Conservation (phyloP, 306 rosid genomes). For the Quercus cerris region DNA sequence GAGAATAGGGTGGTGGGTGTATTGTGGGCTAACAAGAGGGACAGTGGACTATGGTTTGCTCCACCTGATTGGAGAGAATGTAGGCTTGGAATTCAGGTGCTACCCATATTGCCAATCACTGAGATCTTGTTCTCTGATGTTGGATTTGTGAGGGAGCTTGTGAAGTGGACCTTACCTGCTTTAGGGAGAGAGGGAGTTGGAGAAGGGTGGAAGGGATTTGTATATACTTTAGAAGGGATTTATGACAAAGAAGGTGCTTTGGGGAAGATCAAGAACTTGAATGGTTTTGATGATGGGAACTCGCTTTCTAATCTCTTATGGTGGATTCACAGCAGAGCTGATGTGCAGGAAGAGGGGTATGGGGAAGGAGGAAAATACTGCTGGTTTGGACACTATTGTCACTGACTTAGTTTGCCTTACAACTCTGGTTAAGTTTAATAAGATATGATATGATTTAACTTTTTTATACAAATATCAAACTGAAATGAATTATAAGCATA, state of each 20-base stretch:
- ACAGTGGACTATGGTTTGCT: conserved; percentile 89
- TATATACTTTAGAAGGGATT: conserved; percentile 55
- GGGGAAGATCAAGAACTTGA: conserved; percentile 46
- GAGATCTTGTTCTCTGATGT: conserved; percentile 60
- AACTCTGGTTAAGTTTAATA: background rate
- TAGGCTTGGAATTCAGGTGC: conserved; percentile 77
- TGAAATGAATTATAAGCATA: background rate
- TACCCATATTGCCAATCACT: conserved; percentile 67
- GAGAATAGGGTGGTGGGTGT: conserved; percentile 69
- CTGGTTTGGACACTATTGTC: conserved; percentile 38
- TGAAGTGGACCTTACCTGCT: conserved; percentile 70
- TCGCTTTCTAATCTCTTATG: conserved; percentile 75
- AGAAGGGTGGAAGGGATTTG: conserved; percentile 93
- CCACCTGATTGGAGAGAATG: conserved; percentile 72
- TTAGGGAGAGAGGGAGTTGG: conserved; percentile 67
- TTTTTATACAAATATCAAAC: background rate
- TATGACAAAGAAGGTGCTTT: conserved; percentile 52
- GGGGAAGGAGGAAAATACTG: conserved; percentile 12
- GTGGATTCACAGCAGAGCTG: conserved; percentile 77
- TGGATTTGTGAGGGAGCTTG: conserved; percentile 61
- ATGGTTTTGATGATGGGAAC: conserved; percentile 67
- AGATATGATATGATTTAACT: background rate
- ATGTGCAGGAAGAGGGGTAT: conserved; percentile 14
- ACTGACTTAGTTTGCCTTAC: conserved; percentile 9
- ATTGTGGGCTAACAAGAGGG: conserved; percentile 79